Percentiles rank a stretch among this genome's conserved stretches.
phyloP scores from a whole-genome alignment of 805 yeast species.

The Candida silvicultrix region DNA sequence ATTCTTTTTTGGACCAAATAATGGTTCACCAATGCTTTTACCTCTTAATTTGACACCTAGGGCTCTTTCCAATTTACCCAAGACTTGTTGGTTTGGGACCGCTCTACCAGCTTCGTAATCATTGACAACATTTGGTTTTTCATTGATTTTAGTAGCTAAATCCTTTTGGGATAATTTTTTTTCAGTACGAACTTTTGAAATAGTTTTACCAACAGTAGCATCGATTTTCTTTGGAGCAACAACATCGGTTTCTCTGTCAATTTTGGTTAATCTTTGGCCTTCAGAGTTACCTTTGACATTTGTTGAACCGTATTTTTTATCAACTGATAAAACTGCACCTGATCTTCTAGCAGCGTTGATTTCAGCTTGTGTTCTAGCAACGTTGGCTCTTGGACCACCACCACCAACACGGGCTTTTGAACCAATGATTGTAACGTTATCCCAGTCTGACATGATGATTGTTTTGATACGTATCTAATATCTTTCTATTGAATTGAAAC shows the following conservation, averaged over 20 bases:
- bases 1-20: slow-evolving; percentile 41
- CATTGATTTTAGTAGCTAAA: slow-evolving; percentile 90
- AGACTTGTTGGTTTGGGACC: slow-evolving; percentile 89
- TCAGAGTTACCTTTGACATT: slow-evolving; percentile 68
- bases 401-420: slow-evolving; percentile 83
- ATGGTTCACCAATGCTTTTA: slow-evolving; percentile 88
- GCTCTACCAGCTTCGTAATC: slow-evolving; percentile 98
- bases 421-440: slow-evolving; percentile 83
- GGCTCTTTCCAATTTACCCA: slow-evolving; percentile 89
- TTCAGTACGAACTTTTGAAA: slow-evolving; percentile 78
- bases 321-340: slow-evolving; percentile 85
- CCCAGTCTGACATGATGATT: slow-evolving; percentile 71
- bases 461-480: too few relatives aligned
- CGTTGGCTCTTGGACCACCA: slow-evolving; percentile 79
- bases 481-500: too few relatives aligned
- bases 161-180: slow-evolving; percentile 92
- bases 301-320: slow-evolving; percentile 77
- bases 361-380: slow-evolving; percentile 71
- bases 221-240: slow-evolving; percentile 90
- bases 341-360: slow-evolving; percentile 92
- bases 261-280: slow-evolving; percentile 90
- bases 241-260: slow-evolving; percentile 90
- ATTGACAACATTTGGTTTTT: slow-evolving; percentile 90
- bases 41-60: slow-evolving; percentile 95
- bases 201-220: slow-evolving; percentile 78